Conservation (phyloP, 75 land plant species). For the Ceratopteris richardii region DNA sequence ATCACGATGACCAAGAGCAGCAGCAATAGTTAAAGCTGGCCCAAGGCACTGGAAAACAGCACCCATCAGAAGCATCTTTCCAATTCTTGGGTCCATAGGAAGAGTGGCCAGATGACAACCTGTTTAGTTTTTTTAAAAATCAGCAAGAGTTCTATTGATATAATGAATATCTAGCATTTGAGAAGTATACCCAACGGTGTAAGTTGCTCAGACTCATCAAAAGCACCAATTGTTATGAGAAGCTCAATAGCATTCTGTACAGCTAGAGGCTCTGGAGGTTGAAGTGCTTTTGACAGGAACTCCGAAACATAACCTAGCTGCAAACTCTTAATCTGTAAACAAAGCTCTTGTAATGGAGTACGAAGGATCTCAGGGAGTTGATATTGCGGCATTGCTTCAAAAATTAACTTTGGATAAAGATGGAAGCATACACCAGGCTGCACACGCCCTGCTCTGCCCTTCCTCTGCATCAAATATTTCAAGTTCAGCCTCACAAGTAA, state of each 20-base stretch:
- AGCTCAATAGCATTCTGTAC: slow-evolving; percentile 90
- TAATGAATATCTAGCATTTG: no score
- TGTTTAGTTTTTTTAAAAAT: no score
- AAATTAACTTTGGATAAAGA: slow-evolving; percentile 78
- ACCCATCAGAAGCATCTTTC: slow-evolving; percentile 97
- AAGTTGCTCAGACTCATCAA: slow-evolving; percentile 73
- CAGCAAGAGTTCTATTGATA: no score
- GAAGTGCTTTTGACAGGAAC: slow-evolving; percentile 82
- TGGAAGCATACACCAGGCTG: slow-evolving; percentile 93
- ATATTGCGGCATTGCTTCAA: slow-evolving; percentile 73
- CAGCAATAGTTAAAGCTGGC: slow-evolving; percentile 92
- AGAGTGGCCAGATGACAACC: slow-evolving; percentile 83
- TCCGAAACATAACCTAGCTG: slow-evolving; percentile 65
- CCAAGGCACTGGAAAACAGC: slow-evolving; percentile 88
- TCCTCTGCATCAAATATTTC: slow-evolving; percentile 53
- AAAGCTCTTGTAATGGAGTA: slow-evolving; percentile 93
- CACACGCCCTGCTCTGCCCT: slow-evolving; percentile 98
- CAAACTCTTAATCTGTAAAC: slow-evolving; percentile 89
- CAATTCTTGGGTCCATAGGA: slow-evolving; percentile 96
- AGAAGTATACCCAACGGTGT: slow-evolving; percentile 73
- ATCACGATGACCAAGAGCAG: slow-evolving; percentile 88
- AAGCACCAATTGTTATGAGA: slow-evolving; percentile 87
- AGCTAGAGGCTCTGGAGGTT: slow-evolving; percentile 86
- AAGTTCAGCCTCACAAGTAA: no score
- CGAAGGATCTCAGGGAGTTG: slow-evolving; percentile 94